Conservation (phyloP, 2,329 filamentous ascomycete genomes). For the Achaetomium macrosporum region DNA sequence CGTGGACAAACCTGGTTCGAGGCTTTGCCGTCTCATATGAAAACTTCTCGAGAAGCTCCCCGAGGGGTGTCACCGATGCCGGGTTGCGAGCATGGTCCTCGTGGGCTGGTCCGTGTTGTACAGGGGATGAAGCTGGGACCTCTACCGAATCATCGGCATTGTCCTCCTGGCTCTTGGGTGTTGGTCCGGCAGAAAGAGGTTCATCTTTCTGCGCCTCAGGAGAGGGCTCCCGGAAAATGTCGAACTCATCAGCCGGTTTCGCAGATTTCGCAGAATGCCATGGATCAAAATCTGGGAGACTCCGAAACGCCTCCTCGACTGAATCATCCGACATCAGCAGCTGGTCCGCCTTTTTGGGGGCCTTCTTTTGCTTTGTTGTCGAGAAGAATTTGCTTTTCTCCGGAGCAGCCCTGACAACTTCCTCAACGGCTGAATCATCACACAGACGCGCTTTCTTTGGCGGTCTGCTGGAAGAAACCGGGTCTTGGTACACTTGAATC, state of each 20-base stretch:
- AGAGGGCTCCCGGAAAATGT: conserved; percentile 40
- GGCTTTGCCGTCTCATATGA: conserved; percentile 26
- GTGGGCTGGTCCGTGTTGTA: not conserved
- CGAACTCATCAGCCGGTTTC: conserved; percentile 35
- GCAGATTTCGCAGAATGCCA: conserved; percentile 39
- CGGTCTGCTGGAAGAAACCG: conserved; percentile 34
- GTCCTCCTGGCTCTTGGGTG: conserved; percentile 5
- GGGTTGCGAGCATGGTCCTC: not conserved
- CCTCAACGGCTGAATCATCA: conserved; percentile 34
- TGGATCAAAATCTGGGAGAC: conserved; percentile 46
- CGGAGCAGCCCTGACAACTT: conserved; percentile 29
- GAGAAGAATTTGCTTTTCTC: conserved; percentile 53
- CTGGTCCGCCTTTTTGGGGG: conserved; percentile 33
- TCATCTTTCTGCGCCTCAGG: conserved; percentile 11
- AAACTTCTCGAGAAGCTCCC: conserved; percentile 24
- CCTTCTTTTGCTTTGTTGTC: conserved; percentile 23
- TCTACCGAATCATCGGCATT: conserved; percentile 16
- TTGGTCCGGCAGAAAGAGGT: conserved; percentile 11
- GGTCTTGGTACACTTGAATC: conserved; percentile 24
- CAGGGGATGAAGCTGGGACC: conserved; percentile 19
- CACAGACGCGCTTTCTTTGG: conserved; percentile 54
- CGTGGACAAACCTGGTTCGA: conserved; percentile 33
- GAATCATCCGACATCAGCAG: conserved; percentile 52
- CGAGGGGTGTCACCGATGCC: conserved; percentile 23
- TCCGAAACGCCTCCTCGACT: conserved; percentile 47